Conservation (phyloP, 495 filamentous ascomycete genomes). For the Tuber magnatum region DNA sequence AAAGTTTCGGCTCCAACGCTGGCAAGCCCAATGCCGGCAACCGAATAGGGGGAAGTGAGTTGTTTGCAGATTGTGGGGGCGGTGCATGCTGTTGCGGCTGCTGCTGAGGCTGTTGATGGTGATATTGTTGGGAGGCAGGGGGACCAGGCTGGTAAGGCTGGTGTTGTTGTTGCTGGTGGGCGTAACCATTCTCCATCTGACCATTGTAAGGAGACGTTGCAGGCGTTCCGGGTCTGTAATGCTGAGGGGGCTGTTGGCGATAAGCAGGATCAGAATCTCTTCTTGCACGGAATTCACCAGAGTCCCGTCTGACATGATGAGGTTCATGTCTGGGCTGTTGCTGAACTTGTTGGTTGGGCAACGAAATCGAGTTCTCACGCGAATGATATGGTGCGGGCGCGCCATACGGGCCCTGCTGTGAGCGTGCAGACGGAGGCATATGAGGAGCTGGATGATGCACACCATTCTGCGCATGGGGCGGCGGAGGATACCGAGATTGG, state of each 20-base stretch:
- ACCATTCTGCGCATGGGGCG: constrained; percentile 25
- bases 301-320: constrained; percentile 35
- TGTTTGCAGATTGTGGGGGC: constrained; percentile 22
- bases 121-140: constrained; percentile 27
- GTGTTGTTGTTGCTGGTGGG: constrained; percentile 31
- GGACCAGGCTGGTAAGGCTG: constrained; percentile 30
- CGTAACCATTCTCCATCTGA: constrained; percentile 31
- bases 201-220: constrained; percentile 27
- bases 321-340: constrained; percentile 25
- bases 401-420: constrained; percentile 32
- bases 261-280: constrained; percentile 37
- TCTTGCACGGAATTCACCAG: constrained; percentile 31
- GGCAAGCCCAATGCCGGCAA: constrained; percentile 20
- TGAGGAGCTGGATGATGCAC: constrained; percentile 33
- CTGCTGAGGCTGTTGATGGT: constrained; percentile 24
- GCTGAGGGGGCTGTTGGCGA: constrained; percentile 28
- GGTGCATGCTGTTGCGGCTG: constrained; percentile 18
- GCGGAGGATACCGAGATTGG: constrained; percentile 24
- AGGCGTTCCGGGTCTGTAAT: constrained; percentile 35
- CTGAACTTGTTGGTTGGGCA: constrained; percentile 30
- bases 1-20: constrained; percentile 33
- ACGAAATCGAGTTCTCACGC: constrained; percentile 33
- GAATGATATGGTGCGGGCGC: constrained; percentile 28
- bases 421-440: constrained; percentile 27
- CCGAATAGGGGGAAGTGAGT: constrained; percentile 35